Evolutionary conservation across 371 early-diverging fungal species (phyloP).

Genomic region (Mortierella sp.): DNA sequence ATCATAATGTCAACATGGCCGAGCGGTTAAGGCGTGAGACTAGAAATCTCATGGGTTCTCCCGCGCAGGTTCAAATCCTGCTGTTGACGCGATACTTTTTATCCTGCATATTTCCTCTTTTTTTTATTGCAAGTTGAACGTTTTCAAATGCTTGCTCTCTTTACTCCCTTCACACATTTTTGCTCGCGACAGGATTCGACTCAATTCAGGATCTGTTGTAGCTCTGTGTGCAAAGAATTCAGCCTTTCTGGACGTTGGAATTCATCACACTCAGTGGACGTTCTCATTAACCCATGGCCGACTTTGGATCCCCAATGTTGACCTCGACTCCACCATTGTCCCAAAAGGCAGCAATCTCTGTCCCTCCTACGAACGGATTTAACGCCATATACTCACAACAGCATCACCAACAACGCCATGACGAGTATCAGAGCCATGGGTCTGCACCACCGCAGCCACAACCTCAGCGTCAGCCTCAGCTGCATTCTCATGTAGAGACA

Average conservation of each 20-base stretch:
- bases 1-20: too few species aligned
- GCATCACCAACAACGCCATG: conserved; percentile 1
- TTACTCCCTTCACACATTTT: background rate
- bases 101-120: background rate
- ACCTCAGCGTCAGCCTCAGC: background rate
- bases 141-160: background rate
- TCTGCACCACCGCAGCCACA: conserved; percentile 9
- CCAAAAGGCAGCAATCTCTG: conserved; percentile 15
- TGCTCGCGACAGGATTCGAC: background rate
- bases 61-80: conserved; percentile 9
- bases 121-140: too few species aligned
- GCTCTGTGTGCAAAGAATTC: background rate
- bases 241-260: background rate
- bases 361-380: background rate
- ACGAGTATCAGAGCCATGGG: background rate
- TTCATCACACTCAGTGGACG: too few species aligned
- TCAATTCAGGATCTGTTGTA: background rate
- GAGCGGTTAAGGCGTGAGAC: too few species aligned
- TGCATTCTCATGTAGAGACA: background rate
- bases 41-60: conserved; percentile 19
- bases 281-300: conserved; percentile 6
- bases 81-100: conserved; percentile 16
- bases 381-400: conserved; percentile 7
- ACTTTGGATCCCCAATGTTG: conserved; percentile 21
- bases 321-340: conserved; percentile 26